phyloP scores from a whole-genome alignment of 768 basidiomycete genomes.

The Suillus sp. region DNA sequence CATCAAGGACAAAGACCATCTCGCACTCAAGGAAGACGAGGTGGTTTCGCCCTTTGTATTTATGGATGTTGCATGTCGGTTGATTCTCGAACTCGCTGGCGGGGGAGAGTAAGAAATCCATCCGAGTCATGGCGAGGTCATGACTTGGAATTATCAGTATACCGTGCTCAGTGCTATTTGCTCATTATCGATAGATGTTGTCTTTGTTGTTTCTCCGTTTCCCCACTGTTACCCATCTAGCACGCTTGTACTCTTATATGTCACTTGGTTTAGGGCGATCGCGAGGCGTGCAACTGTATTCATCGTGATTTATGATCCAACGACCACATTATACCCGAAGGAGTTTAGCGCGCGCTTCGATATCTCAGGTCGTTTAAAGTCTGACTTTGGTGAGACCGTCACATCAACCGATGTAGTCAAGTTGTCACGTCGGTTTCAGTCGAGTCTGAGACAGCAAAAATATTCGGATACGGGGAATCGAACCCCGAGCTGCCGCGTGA shows the following conservation, averaged over 20 bases:
- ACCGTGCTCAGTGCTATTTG: slow-evolving; percentile 10
- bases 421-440: background rate
- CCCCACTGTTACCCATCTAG: slow-evolving; percentile 10
- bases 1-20: slow-evolving; percentile 51
- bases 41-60: slow-evolving; percentile 90
- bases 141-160: slow-evolving; percentile 5
- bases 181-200: slow-evolving; percentile 15
- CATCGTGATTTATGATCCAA: background rate
- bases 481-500: slow-evolving; percentile 50
- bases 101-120: slow-evolving; percentile 42
- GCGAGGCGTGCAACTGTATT: background rate
- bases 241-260: slow-evolving; percentile 15
- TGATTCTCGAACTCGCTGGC: slow-evolving; percentile 93
- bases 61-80: slow-evolving; percentile 91
- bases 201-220: slow-evolving; percentile 12
- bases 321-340: background rate
- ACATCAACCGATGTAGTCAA: background rate
- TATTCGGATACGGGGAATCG: slow-evolving; percentile 31
- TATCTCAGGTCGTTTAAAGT: no score
- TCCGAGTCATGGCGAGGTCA: slow-evolving; percentile 2
- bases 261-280: slow-evolving; percentile 12
- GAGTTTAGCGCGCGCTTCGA: background rate
- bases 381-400: no score
- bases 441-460: background rate
- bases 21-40: slow-evolving; percentile 53